A percentile compares a stretch with the other conserved stretches of the same genome.
phyloP scores from a whole-genome alignment of 2,329 filamentous ascomycete species.

The Ceratocystis papillata region DNA sequence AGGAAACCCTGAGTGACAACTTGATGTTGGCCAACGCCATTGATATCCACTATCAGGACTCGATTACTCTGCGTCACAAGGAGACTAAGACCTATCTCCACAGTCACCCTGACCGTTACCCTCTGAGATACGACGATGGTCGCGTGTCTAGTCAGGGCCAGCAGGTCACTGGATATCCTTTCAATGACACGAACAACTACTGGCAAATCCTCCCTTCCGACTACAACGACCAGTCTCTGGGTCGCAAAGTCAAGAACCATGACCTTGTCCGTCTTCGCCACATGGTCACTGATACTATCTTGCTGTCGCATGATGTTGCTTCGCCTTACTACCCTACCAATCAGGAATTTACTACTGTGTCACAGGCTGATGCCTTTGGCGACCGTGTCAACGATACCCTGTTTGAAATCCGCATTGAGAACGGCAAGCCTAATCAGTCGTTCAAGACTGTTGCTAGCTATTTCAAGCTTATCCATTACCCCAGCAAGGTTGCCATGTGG shows the following conservation, averaged over 20 bases:
- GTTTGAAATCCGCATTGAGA: constrained; percentile 85
- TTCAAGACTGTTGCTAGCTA: constrained; percentile 86
- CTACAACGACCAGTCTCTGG: constrained; percentile 37
- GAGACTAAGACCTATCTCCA: constrained; percentile 95
- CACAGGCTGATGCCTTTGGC: constrained; percentile 59
- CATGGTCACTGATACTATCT: constrained; percentile 69
- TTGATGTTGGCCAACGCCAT: constrained; percentile 79
- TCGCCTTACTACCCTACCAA: constrained; percentile 95
- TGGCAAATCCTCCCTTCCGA: constrained; percentile 80
- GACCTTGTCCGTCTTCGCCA: constrained; percentile 82
- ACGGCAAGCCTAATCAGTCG: constrained; percentile 66
- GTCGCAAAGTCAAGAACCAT: constrained; percentile 64
- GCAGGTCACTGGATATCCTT: constrained; percentile 95
- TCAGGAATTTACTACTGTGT: constrained; percentile 89
- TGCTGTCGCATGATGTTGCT: constrained; percentile 91
- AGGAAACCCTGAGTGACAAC: constrained; percentile 93
- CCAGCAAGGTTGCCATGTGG: constrained; percentile 98
- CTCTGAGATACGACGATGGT: constrained; percentile 91
- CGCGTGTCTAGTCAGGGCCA: constrained; percentile 95
- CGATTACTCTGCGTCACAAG: constrained; percentile 82
- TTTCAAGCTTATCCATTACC: constrained; percentile 91
- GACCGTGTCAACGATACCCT: constrained; percentile 76
- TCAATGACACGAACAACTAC: constrained; percentile 97
- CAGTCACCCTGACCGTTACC: constrained; percentile 81
- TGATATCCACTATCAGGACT: constrained; percentile 81